phyloP scores from a whole-genome alignment of 306 rosid genomes.

The Vigna radiata region DNA sequence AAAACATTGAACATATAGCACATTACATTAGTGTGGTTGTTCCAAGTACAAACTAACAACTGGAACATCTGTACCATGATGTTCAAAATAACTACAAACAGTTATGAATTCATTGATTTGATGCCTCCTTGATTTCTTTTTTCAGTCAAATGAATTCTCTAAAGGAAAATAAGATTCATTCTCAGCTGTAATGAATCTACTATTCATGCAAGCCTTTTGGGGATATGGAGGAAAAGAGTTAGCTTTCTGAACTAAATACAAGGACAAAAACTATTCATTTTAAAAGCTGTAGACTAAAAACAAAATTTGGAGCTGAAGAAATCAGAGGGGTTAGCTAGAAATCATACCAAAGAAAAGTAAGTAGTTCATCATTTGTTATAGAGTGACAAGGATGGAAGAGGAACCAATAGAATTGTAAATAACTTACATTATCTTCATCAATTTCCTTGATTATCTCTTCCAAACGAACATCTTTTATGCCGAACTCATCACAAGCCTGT shows the following conservation, averaged over 20 bases:
- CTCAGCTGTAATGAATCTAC: conserved; percentile 15
- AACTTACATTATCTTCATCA: conserved; percentile 91
- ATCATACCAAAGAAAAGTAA: conserved; percentile 8
- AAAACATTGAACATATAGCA: conserved; percentile 16
- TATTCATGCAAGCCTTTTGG: not conserved
- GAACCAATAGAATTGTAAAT: conserved; percentile 20
- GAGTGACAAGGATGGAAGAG: conserved; percentile 10
- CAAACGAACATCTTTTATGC: conserved; percentile 75
- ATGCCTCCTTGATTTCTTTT: not conserved
- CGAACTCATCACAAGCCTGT: conserved; percentile 95
- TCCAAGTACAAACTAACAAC: not conserved
- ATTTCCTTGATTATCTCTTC: conserved; percentile 93
- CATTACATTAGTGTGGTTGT: not conserved
- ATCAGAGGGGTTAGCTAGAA: not conserved
- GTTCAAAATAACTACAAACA: not conserved
- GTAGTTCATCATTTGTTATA: not conserved
- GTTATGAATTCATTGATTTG: not conserved
- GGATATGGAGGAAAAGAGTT: not conserved
- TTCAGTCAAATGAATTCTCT: conserved; percentile 1
- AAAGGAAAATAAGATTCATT: not conserved
- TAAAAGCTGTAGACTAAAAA: not conserved
- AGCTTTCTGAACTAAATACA: not conserved
- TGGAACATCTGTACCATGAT: not conserved
- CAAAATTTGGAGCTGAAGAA: not conserved
- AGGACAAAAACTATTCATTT: not conserved